A percentile compares a stretch with the other conserved stretches of the same genome.
phyloP scores from a whole-genome alignment of 2,329 filamentous ascomycete genomes.

The Helicocarpus griseus region DNA sequence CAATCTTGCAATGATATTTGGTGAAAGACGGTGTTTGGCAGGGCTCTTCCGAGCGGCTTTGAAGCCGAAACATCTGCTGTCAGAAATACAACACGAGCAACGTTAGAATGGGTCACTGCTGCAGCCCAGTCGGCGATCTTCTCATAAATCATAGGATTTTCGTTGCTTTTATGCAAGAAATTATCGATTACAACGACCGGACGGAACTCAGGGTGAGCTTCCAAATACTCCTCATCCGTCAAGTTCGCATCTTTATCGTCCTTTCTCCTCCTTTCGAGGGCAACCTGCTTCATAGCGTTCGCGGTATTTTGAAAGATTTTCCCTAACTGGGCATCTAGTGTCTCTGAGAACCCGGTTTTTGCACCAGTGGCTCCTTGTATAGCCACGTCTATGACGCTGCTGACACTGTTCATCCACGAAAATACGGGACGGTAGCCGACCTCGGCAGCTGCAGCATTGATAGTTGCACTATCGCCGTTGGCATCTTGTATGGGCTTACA shows the following conservation, averaged over 20 bases:
- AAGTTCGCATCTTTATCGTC: conserved; percentile 63
- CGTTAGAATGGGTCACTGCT: conserved; percentile 69
- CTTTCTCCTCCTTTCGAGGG: conserved; percentile 59
- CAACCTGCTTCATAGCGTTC: conserved; percentile 66
- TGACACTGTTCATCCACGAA: conserved; percentile 91
- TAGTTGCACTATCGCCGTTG: conserved; percentile 75
- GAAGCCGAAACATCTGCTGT: conserved; percentile 82
- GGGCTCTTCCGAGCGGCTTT: conserved; percentile 74
- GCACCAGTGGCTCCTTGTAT: conserved; percentile 89
- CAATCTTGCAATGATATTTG: conserved; percentile 80
- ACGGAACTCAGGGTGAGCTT: conserved; percentile 74
- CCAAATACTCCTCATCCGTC: conserved; percentile 76
- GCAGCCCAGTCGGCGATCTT: conserved; percentile 87
- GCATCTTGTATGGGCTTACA: conserved; percentile 91
- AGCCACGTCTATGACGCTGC: conserved; percentile 82
- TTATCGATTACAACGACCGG: conserved; percentile 86
- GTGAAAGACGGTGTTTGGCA: conserved; percentile 85
- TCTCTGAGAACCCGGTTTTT: conserved; percentile 90
- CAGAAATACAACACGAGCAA: conserved; percentile 90
- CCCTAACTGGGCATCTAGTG: conserved; percentile 73
- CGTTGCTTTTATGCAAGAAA: conserved; percentile 70
- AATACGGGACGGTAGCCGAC: conserved; percentile 92
- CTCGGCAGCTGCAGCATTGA: conserved; percentile 66
- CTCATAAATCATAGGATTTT: conserved; percentile 57
- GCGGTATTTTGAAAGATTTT: conserved; percentile 85